phyloP scores from a whole-genome alignment of 1,284 basidiomycete genomes.

The Austropuccinia psidii region DNA sequence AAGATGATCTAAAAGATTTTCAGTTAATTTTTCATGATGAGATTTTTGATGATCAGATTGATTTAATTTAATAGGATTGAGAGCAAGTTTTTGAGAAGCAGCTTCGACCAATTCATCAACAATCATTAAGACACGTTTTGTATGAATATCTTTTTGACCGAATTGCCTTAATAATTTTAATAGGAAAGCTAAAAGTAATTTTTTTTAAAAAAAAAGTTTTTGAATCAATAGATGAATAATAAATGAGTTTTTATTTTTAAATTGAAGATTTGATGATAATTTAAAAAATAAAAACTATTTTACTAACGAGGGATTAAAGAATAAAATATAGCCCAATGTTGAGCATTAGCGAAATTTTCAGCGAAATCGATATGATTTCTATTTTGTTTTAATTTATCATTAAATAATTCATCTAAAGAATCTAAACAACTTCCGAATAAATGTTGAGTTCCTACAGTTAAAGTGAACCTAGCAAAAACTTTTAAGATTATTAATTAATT shows the following conservation, averaged over 20 bases:
- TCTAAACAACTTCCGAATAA: constrained; percentile 39
- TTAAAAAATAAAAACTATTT: neutral
- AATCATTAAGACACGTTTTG: neutral
- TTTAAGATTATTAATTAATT: too few relatives aligned
- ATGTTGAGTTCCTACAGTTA: constrained; percentile 64
- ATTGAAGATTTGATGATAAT: neutral
- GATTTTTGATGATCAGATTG: neutral
- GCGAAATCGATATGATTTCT: constrained; percentile 7
- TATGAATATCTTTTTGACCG: neutral
- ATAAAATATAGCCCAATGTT: constrained; percentile 16
- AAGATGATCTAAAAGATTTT: constrained; percentile 30
- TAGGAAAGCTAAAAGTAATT: constrained; percentile 7
- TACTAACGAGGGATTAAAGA: constrained; percentile 10
- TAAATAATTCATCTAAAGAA: constrained; percentile 16
- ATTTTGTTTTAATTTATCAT: neutral
- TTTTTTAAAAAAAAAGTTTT: neutral
- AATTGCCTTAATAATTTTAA: neutral
- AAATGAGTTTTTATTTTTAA: neutral
- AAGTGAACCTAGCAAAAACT: constrained; percentile 60
- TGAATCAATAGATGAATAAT: neutral
- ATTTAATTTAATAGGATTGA: neutral
- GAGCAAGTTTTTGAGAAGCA: neutral
- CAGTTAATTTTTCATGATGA: neutral
- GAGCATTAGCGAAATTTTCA: constrained; percentile 20
- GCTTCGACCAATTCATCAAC: constrained; percentile 22